Conservation (phyloP, 345 rosid genomes). For the Eucalyptus rudis region DNA sequence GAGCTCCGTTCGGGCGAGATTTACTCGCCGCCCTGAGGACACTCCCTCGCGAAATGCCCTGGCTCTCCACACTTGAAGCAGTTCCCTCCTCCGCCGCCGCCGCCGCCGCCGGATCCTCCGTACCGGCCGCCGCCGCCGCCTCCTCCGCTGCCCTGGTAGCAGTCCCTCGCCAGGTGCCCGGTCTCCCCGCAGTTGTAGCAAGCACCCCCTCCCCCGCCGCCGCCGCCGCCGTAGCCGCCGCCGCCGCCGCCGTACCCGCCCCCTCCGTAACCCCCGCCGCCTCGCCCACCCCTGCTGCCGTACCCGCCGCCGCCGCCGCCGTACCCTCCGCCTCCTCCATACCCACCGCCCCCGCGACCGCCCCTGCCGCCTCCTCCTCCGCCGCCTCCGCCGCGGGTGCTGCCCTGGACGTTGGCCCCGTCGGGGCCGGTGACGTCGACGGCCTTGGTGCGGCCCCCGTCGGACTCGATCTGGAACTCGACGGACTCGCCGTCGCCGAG, state of each 20-base stretch:
- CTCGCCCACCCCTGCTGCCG: neutral
- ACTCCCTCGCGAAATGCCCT: conserved; percentile 85
- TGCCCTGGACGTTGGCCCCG: conserved; percentile 41
- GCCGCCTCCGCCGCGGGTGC: conserved; percentile 35
- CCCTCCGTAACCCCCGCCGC: conserved; percentile 6
- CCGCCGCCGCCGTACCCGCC: conserved; percentile 7
- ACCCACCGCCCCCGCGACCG: conserved; percentile 12
- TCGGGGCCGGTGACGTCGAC: conserved; percentile 69
- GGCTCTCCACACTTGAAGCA: conserved; percentile 78
- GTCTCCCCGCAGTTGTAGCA: conserved; percentile 29
- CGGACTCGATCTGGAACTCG: conserved; percentile 41
- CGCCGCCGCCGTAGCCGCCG: conserved; percentile 21
- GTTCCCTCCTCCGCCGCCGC: conserved; percentile 25
- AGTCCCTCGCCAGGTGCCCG: conserved; percentile 45
- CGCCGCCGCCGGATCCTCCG: conserved; percentile 9
- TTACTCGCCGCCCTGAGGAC: conserved; percentile 47
- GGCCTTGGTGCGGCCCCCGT: conserved; percentile 57
- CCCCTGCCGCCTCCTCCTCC: conserved; percentile 16
- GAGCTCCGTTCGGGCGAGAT: neutral
- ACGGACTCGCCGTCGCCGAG: conserved; percentile 53
- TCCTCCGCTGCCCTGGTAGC: conserved; percentile 24
- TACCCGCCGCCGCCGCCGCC: conserved; percentile 9
- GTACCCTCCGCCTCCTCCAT: conserved; percentile 5
- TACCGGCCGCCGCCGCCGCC: conserved; percentile 17
- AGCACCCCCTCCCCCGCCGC: conserved; percentile 25